Conservation (phyloP, 2,329 filamentous ascomycete species). For the Botrytis byssoidea region DNA sequence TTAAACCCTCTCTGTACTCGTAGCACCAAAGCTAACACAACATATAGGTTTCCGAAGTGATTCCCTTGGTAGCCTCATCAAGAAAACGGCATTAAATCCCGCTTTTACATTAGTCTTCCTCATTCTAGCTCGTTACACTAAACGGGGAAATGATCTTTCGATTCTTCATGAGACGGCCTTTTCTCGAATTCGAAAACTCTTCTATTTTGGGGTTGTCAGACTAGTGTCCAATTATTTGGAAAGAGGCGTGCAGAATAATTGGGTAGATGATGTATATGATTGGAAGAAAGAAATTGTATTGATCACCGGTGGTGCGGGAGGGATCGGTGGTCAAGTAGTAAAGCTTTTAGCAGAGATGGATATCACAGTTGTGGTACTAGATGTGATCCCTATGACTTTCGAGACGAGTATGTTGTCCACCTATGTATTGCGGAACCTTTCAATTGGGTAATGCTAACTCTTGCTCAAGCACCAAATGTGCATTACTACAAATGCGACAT, state of each 20-base stretch:
- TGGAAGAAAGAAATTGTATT: constrained; percentile 70
- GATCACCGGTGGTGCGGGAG: constrained; percentile 71
- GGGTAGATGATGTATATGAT: constrained; percentile 54
- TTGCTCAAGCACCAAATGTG: constrained; percentile 50
- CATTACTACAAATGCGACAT: constrained; percentile 71
- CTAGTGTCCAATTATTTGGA: constrained; percentile 53
- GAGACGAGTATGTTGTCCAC: constrained; percentile 43
- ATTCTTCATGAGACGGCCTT: constrained; percentile 53
- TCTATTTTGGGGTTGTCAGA: constrained; percentile 52
- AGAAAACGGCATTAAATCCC: constrained; percentile 63
- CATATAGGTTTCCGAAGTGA: constrained; percentile 55
- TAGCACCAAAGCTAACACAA: not conserved
- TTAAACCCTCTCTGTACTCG: not conserved
- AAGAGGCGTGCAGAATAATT: constrained; percentile 49
- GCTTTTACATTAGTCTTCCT: constrained; percentile 61
- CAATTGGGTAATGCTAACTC: not conserved
- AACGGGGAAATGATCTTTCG: constrained; percentile 55
- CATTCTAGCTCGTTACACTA: constrained; percentile 62
- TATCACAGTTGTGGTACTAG: constrained; percentile 68
- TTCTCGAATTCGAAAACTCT: constrained; percentile 52
- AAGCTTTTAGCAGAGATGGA: constrained; percentile 61
- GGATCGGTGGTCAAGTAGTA: constrained; percentile 68
- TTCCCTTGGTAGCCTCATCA: constrained; percentile 56
- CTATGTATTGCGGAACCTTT: not conserved
- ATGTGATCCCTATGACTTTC: constrained; percentile 62